Base-by-base conservation (phyloP, 1,284 basidiomycete genomes). In the Microbotryomycetes sp. region DNA sequence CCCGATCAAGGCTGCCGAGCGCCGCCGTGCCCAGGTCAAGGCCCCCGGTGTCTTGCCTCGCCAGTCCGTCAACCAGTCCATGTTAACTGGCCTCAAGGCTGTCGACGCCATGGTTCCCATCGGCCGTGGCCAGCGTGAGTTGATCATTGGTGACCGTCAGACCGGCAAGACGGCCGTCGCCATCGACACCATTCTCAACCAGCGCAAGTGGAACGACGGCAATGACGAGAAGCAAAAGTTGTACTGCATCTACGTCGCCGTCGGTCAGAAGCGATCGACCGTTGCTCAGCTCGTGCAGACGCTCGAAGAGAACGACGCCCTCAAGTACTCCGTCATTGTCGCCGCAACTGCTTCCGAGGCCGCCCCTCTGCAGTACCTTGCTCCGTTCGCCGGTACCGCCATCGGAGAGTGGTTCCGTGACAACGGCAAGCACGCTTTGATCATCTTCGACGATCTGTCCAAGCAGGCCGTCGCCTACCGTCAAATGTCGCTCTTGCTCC, bases 331-430 rank as follows among this genome's bases (percentile, higher is more conserved):
- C 66, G 93, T 97, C 80, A 91, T 98, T 73, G 94, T 98, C 73
- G 94, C 94, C 75, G 94, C 94, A 73, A 98, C 94, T 68, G 94
- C 94, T 66, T 97, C 93, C 48, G 94, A 98, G 81, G 94, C 94
- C 75, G 94, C 94, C 74, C 94, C 94, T 71, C 84, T 98, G 62
- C 94, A 97, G 79, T 98, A 97, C 82, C 88, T 97, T 72, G 94
- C 94, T 75, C 94, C 94, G 74, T 98, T 98, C 91, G 94, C 94
- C 73, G 94, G 94, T 71, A 94, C 91, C 80, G 93, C 94, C 75
- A 98, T 98, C 89, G 94, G 94, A 79, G 94, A 98, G 82, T 98
- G 94, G 94, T 98, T 98, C 94, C 91, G 94, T 82, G 94, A 98
- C 82, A 97, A 98, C 79, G 92, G 91, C 82, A 94, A 73, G 75